Evolutionary conservation across 352 stramenopile species (phyloP).

Genomic region (Phytopythium chamaehyphon): DNA sequence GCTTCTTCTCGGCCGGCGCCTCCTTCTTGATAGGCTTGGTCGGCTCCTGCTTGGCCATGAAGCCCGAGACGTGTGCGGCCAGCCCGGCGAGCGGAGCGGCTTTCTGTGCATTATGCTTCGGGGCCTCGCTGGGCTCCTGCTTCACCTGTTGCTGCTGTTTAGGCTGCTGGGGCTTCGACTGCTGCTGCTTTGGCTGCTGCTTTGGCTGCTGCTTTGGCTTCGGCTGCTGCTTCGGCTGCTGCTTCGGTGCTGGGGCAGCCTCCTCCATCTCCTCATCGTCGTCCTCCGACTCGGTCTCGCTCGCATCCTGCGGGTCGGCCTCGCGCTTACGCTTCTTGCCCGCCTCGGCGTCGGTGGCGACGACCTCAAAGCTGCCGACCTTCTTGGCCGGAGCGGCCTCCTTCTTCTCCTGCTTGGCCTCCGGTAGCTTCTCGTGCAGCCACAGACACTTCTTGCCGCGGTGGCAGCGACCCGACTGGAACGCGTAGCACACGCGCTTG

Average conservation of each 20-base stretch:
- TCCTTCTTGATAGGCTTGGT: not conserved
- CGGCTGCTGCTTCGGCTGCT: not conserved
- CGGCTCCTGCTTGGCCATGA: slow-evolving; percentile 25
- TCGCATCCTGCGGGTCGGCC: no score
- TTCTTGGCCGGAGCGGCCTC: no score
- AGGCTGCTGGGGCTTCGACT: no score
- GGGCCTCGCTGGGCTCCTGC: no score
- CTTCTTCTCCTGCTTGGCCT: no score
- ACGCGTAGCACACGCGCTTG: no score
- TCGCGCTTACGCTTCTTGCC: slow-evolving; percentile 27
- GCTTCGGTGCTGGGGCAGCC: slow-evolving; percentile 1
- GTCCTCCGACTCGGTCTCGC: slow-evolving; percentile 6
- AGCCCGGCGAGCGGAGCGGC: slow-evolving; percentile 12
- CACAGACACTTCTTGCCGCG: slow-evolving; percentile 33
- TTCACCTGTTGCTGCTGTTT: slow-evolving; percentile 1
- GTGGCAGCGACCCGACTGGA: slow-evolving; percentile 10
- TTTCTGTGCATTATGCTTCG: no score
- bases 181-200: not conserved
- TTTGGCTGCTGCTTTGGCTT: not conserved
- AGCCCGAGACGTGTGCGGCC: slow-evolving; percentile 34
- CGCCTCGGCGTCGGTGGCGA: slow-evolving; percentile 12
- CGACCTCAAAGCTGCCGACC: slow-evolving; percentile 27
- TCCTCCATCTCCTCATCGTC: slow-evolving; percentile 19
- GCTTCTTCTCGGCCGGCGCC: slow-evolving; percentile 5
- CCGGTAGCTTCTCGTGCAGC: no score